Conservation (phyloP, 2,329 filamentous ascomycete genomes). For the Monosporascus sp. region DNA sequence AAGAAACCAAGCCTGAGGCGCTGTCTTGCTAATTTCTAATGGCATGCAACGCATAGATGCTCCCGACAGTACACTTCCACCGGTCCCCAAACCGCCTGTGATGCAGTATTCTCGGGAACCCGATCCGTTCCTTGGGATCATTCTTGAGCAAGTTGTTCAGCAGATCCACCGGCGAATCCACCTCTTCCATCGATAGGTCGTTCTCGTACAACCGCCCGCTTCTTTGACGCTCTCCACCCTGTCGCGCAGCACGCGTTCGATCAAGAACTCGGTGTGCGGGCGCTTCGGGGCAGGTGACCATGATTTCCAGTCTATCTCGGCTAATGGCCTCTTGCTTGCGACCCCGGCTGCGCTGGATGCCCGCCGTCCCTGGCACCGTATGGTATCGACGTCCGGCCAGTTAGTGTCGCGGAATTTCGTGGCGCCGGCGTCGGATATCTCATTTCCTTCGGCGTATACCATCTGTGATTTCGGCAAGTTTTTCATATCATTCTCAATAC, state of each 20-base stretch:
- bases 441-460: neutral
- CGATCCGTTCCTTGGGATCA: slow-evolving; percentile 5
- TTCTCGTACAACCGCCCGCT: slow-evolving; percentile 1
- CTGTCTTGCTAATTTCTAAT: neutral
- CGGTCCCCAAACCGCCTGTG: slow-evolving; percentile 6
- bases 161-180: slow-evolving; percentile 2
- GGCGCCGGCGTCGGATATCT: neutral
- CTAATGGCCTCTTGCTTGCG: neutral
- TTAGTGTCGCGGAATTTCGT: neutral
- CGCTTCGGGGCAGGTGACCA: neutral
- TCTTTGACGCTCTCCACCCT: slow-evolving; percentile 3
- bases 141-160: slow-evolving; percentile 7
- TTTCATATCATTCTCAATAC: no score
- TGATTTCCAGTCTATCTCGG: neutral
- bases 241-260: slow-evolving; percentile 2
- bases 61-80: neutral
- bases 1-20: no score
- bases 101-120: slow-evolving; percentile 3
- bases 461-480: neutral
- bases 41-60: neutral
- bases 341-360: neutral
- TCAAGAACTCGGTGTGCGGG: neutral
- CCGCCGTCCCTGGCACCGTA: neutral
- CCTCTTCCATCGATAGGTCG: slow-evolving; percentile 6
- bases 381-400: neutral